Evolutionary conservation across 495 filamentous ascomycete genomes (phyloP).

Genomic region (Bacidia rubella): DNA sequence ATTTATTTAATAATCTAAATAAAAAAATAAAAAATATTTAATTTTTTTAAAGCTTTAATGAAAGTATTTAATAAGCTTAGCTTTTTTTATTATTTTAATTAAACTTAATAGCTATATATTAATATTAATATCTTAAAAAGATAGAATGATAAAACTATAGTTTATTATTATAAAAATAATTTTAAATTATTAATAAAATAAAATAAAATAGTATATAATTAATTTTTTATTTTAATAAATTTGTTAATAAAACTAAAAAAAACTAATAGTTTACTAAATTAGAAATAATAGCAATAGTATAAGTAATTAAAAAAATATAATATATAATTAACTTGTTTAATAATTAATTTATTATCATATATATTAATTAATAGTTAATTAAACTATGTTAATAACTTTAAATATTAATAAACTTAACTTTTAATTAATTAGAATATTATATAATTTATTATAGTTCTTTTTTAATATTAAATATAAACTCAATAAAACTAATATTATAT

Average conservation of each 20-base stretch:
- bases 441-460: slow-evolving; percentile 3
- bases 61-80: not conserved
- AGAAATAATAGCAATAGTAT: not conserved
- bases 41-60: slow-evolving; percentile 1
- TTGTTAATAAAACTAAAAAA: not conserved
- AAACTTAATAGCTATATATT: not conserved
- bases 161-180: not conserved
- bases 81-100: slow-evolving; percentile 1
- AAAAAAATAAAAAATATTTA: not conserved
- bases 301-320: slow-evolving; percentile 1
- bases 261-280: slow-evolving; percentile 2
- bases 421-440: not conserved
- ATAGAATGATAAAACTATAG: not conserved
- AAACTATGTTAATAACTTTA: not conserved
- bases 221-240: not conserved
- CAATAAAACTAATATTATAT: not conserved
- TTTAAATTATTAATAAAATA: not conserved
- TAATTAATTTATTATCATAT: not conserved
- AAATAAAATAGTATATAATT: not conserved
- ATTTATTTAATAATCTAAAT: too few relatives aligned
- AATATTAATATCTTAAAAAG: not conserved
- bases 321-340: slow-evolving; percentile 5
- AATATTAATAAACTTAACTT: slow-evolving; percentile 8
- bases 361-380: slow-evolving; percentile 2
- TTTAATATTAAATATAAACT: not conserved